Evolutionary conservation across 2,329 filamentous ascomycete species (phyloP).

Genomic region (Xylariaceae sp.): DNA sequence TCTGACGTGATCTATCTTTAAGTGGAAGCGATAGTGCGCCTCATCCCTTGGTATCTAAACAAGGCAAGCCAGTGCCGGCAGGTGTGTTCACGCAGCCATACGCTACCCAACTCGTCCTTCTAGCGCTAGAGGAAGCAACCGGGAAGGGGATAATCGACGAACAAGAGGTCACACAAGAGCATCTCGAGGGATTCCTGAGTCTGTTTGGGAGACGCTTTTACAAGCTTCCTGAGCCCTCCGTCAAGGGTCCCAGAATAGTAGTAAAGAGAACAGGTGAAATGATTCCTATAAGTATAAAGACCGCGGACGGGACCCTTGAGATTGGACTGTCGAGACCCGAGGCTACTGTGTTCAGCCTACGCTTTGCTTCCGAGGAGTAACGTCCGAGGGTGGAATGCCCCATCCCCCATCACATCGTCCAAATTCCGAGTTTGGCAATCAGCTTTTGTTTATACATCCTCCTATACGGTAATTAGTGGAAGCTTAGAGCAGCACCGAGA

Average conservation of each 20-base stretch:
- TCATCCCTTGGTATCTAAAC: constrained; percentile 67
- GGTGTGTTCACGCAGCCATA: constrained; percentile 78
- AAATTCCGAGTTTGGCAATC: no score
- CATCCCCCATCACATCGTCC: no score
- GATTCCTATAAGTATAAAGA: constrained; percentile 48
- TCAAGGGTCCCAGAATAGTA: constrained; percentile 59
- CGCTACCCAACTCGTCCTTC: constrained; percentile 62
- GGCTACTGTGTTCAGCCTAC: constrained; percentile 49
- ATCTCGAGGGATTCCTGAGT: constrained; percentile 61
- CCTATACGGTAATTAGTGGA: no score
- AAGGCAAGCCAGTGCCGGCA: constrained; percentile 57
- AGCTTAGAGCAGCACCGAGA: no score
- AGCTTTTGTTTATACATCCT: no score
- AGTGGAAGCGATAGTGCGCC: constrained; percentile 68
- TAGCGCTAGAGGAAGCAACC: constrained; percentile 66
- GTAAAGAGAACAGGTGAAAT: constrained; percentile 58
- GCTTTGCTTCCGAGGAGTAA: constrained; percentile 35
- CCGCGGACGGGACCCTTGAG: constrained; percentile 47
- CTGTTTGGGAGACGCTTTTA: constrained; percentile 62
- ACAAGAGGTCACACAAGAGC: constrained; percentile 59
- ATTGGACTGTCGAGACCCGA: constrained; percentile 52
- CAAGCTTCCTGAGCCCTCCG: constrained; percentile 49
- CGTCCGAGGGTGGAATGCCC: no score
- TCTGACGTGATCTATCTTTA: constrained; percentile 9
- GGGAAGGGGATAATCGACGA: constrained; percentile 57